phyloP scores from a whole-genome alignment of 257 asterid species.

The Cinchona pubescens region DNA sequence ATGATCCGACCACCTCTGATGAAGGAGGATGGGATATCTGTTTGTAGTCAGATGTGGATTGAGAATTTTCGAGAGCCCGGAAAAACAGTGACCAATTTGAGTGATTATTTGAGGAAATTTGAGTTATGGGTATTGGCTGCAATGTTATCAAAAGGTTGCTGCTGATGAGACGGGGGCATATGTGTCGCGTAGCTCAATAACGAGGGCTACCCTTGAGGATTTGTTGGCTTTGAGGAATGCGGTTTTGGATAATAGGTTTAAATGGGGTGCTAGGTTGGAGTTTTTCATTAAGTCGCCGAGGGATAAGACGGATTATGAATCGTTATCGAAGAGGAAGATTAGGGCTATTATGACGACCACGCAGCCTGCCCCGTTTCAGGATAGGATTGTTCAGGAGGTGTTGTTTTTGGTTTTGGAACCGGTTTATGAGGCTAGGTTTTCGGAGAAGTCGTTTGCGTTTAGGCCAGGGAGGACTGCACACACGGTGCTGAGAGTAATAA shows the following conservation, averaged over 20 bases:
- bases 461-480: constrained; percentile 95
- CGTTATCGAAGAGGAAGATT: constrained; percentile 85
- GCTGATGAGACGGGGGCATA: constrained; percentile 87
- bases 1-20: constrained; percentile 84
- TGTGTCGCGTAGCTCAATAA: constrained; percentile 72
- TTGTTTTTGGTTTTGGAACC: constrained; percentile 83
- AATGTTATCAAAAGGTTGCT: constrained; percentile 82
- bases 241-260: constrained; percentile 71
- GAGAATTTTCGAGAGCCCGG: constrained; percentile 70
- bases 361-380: constrained; percentile 80
- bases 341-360: constrained; percentile 79
- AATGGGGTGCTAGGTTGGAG: constrained; percentile 95
- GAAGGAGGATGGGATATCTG: constrained; percentile 87
- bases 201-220: constrained; percentile 75
- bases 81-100: constrained; percentile 56
- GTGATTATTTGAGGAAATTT: constrained; percentile 73
- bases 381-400: constrained; percentile 88
- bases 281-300: constrained; percentile 78
- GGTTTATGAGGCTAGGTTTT: constrained; percentile 79
- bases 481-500: constrained; percentile 74
- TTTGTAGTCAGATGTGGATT: constrained; percentile 82
- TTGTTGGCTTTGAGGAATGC: constrained; percentile 80
- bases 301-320: constrained; percentile 86
- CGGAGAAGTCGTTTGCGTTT: constrained; percentile 85
- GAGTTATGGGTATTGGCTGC: constrained; percentile 98